phyloP scores from a whole-genome alignment of 441 rosid genomes.

The Populus hybrid region DNA sequence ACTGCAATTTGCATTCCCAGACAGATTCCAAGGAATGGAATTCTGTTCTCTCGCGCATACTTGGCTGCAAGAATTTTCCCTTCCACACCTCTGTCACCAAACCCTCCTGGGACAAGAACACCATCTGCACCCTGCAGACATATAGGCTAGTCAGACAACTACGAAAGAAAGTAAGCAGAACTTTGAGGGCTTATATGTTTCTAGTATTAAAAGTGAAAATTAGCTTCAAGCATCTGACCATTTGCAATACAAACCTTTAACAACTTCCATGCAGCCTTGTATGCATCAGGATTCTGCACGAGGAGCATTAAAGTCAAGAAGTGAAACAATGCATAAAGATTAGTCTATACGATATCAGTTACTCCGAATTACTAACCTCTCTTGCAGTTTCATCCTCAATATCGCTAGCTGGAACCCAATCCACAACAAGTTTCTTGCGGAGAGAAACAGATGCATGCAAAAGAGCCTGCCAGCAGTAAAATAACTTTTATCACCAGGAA shows the following conservation, averaged over 20 bases:
- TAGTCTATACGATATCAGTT: slow-evolving; percentile 2
- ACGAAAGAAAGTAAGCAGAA: neutral
- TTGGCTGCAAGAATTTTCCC: slow-evolving; percentile 92
- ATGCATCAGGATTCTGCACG: slow-evolving; percentile 33
- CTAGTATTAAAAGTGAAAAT: neutral
- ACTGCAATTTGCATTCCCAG: slow-evolving; percentile 98
- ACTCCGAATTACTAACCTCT: slow-evolving; percentile 38
- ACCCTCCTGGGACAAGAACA: slow-evolving; percentile 95
- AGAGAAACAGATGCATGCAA: slow-evolving; percentile 77
- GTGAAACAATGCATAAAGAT: slow-evolving; percentile 1
- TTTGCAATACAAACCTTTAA: slow-evolving; percentile 34
- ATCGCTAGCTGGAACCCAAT: slow-evolving; percentile 88
- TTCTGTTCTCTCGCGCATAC: slow-evolving; percentile 78
- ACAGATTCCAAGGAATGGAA: slow-evolving; percentile 94
- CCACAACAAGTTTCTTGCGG: slow-evolving; percentile 58
- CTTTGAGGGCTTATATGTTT: neutral
- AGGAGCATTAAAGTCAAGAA: slow-evolving; percentile 18
- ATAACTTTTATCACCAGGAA: neutral
- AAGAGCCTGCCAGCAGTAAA: slow-evolving; percentile 57
- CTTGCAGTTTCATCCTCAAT: slow-evolving; percentile 56
- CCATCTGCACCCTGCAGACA: slow-evolving; percentile 80
- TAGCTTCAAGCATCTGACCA: neutral
- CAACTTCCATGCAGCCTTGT: slow-evolving; percentile 40
- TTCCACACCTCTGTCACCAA: slow-evolving; percentile 89
- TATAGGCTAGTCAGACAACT: slow-evolving; percentile 17